These are phyloP conservation scores for Funneliformis geosporum DNA, from an alignment of 192 early-diverging fungal species.

Conservation along the genomic window DNA sequence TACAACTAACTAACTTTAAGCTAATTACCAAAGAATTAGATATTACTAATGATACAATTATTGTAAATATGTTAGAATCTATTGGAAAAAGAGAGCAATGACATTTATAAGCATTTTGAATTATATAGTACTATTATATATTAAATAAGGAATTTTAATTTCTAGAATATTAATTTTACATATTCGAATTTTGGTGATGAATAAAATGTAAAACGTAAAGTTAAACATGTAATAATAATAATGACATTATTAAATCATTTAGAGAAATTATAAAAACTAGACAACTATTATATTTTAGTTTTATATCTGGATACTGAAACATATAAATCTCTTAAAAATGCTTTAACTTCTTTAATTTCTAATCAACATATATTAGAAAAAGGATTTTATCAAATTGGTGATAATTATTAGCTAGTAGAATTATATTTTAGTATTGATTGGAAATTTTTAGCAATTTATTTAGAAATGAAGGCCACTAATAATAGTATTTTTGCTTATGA, in stretches of 20 bases:
- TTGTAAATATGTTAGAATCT: conserved; percentile 3
- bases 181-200: background rate
- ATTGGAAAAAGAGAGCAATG: background rate
- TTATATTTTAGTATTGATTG: background rate
- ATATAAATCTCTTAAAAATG: no score
- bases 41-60: background rate
- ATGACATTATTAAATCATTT: background rate
- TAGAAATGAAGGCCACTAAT: background rate
- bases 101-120: background rate
- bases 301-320: background rate
- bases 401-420: background rate
- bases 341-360: background rate
- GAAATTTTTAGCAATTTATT: background rate
- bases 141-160: conserved; percentile 3
- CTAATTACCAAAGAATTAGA: background rate
- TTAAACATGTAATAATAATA: background rate
- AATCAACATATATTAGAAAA: background rate
- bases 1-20: background rate
- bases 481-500: background rate
- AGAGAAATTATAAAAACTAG: background rate
- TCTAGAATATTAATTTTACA: background rate
- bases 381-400: background rate
- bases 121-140: background rate
- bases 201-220: background rate
- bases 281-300: background rate